Percentiles rank a stretch among this genome's conserved stretches.
phyloP scores from a whole-genome alignment of 768 basidiomycete genomes.

The Porphyrellus cyaneotinctus region DNA sequence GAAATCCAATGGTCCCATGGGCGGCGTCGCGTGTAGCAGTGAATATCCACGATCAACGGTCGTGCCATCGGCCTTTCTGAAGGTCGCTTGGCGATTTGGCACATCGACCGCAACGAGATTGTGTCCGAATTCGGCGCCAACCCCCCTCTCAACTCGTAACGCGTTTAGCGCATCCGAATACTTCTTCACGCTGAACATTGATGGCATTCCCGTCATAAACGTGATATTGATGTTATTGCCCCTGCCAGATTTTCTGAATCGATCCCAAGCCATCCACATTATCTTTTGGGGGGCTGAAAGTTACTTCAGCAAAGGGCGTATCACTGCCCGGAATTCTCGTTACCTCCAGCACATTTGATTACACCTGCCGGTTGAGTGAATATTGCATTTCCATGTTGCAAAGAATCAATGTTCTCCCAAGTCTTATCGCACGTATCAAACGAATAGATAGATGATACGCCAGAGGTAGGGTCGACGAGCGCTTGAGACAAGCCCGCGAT shows the following conservation, averaged over 20 bases:
- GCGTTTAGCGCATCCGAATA: slow-evolving; percentile 85
- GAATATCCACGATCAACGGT: slow-evolving; percentile 74
- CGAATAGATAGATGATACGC: slow-evolving; percentile 91
- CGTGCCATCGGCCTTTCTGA: slow-evolving; percentile 73
- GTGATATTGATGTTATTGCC: slow-evolving; percentile 57
- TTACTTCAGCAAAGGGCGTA: slow-evolving; percentile 2
- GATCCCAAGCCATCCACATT: slow-evolving; percentile 97
- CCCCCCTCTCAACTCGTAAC: slow-evolving; percentile 71
- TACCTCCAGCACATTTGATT: slow-evolving; percentile 92
- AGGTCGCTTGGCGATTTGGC: slow-evolving; percentile 73
- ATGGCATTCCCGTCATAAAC: slow-evolving; percentile 88
- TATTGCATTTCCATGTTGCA: slow-evolving; percentile 77
- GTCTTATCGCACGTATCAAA: slow-evolving; percentile 87
- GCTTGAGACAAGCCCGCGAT: slow-evolving; percentile 73
- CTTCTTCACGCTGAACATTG: slow-evolving; percentile 97
- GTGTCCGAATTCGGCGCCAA: slow-evolving; percentile 78
- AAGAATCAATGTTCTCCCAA: slow-evolving; percentile 75
- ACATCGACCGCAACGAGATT: slow-evolving; percentile 76
- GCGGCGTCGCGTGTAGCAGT: slow-evolving; percentile 82
- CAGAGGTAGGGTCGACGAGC: slow-evolving; percentile 68
- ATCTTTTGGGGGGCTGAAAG: slow-evolving; percentile 80
- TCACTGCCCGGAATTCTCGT: slow-evolving; percentile 2
- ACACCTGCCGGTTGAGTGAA: slow-evolving; percentile 94
- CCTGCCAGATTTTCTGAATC: slow-evolving; percentile 59
- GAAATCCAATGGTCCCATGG: slow-evolving; percentile 83